Evolutionary conservation across 805 yeast genomes (phyloP).

Genomic region (Candida ovalis): DNA sequence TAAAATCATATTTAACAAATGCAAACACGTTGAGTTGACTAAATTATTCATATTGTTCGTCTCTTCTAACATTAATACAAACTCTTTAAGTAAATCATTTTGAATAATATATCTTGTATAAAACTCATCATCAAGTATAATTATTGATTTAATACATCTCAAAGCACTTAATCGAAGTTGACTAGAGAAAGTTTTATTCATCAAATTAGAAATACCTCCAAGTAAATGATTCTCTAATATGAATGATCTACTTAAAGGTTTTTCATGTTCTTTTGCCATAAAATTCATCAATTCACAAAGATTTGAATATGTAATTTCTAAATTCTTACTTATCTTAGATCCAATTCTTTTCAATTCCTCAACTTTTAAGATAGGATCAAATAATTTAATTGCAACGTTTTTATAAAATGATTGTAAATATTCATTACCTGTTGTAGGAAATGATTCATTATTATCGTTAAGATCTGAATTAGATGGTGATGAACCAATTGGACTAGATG

Average conservation of each 20-base stretch:
- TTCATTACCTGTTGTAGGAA: conserved; percentile 19
- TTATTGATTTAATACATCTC: conserved; percentile 60
- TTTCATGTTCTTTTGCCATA: conserved; percentile 63
- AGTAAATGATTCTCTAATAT: conserved; percentile 58
- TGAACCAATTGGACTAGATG: conserved; percentile 12
- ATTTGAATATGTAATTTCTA: conserved; percentile 23
- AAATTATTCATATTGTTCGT: conserved; percentile 54
- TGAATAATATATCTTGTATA: conserved; percentile 56
- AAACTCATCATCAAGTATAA: conserved; percentile 58
- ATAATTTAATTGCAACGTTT: conserved; percentile 33
- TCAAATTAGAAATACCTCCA: conserved; percentile 48
- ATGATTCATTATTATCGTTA: conserved; percentile 11
- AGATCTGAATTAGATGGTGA: conserved; percentile 8
- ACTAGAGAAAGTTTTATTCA: conserved; percentile 39
- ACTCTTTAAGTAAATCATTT: conserved; percentile 45
- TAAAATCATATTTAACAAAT: conserved; percentile 36
- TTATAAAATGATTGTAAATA: conserved; percentile 61
- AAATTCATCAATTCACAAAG: conserved; percentile 70
- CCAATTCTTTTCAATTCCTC: neutral
- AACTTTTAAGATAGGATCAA: conserved; percentile 25
- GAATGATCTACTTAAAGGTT: conserved; percentile 54
- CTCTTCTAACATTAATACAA: conserved; percentile 46
- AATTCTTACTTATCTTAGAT: conserved; percentile 3
- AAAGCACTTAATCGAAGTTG: conserved; percentile 65
- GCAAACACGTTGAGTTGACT: conserved; percentile 72